These are phyloP conservation scores for Phytophthora pseudosyringae DNA, from an alignment of 352 stramenopile genomes.

Conservation along the genomic window DNA sequence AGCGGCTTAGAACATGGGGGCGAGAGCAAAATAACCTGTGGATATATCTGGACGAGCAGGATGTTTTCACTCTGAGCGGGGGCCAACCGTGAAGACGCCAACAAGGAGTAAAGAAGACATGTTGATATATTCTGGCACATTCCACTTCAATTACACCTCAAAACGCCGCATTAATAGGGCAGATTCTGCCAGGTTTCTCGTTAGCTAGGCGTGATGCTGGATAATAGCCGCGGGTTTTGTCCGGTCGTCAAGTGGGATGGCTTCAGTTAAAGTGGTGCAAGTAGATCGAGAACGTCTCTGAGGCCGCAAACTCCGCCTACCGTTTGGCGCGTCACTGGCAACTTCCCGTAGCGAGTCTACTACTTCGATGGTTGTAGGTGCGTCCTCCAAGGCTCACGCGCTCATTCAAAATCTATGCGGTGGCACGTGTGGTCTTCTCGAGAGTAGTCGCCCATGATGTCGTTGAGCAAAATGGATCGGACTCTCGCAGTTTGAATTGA, in stretches of 20 bases:
- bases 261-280: no score
- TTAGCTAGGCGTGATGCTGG: no score
- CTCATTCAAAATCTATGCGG: conserved; percentile 27
- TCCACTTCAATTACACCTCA: no score
- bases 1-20: conserved; percentile 13
- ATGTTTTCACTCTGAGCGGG: conserved; percentile 18
- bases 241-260: no score
- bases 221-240: not conserved
- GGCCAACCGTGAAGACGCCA: not conserved
- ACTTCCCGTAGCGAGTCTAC: not conserved
- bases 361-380: conserved; percentile 9
- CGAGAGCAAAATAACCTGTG: not conserved
- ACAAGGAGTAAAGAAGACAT: not conserved
- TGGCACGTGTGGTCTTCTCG: conserved; percentile 8
- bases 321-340: conserved; percentile 2
- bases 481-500: conserved; percentile 42
- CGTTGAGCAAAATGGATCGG: conserved; percentile 25
- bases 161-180: no score
- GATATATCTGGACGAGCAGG: conserved; percentile 9
- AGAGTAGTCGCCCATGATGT: conserved; percentile 32
- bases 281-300: conserved; percentile 4
- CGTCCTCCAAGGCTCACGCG: not conserved
- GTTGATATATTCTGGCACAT: no score
- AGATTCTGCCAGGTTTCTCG: no score
- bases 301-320: not conserved